Base-by-base conservation (phyloP, 2,329 filamentous ascomycete species). In the Coleophoma cylindrospora region DNA sequence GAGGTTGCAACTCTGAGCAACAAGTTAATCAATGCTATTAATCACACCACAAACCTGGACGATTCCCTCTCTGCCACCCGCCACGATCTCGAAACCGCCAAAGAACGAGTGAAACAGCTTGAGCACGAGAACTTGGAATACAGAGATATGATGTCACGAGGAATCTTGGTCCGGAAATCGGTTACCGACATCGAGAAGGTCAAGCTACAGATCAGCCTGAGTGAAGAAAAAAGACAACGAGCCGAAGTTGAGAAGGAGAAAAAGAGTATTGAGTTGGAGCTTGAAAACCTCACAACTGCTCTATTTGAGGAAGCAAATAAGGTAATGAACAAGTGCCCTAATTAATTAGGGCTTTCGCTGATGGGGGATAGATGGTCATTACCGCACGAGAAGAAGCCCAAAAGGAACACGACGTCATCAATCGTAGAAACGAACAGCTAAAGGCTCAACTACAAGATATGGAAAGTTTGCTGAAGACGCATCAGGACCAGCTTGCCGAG, bases 291-390 rank as follows among this genome's bases (percentile, higher is more conserved):
- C 56, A 97, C 94, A 0, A 84, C 90, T 1, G 91, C 90, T 27
- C 77, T 99, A n/a, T 99, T 99, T 56, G 91, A 97, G 65, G 92
- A 99, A 74, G 94, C 94, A 45, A 97, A 99, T 72, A 91, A 87
- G 69, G 81, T 84, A 66, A 52, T 70, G 9, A 27, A 27, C 4
- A 7, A 27, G 6, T 8, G 27, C 27, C 6, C 27, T 2, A 27
- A 27, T 8, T 27, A 2, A 27, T 27, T 27, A 27, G 9, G 27
- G 6, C 2, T 27, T 27, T 10, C 27, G 27, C 27, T 94, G 44
- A 84, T 81, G 89, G 89, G 89, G 34, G 86, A 91, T 55, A 84
- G 76, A 97, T 99, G 92, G 94, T 99, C 47, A 89, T 92, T 38
- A 84, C 83, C 14, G 92, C 92, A 36, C 89, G 95, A 64, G 90